These are phyloP conservation scores for Beauveria asiatica DNA, from an alignment of 2,329 filamentous ascomycete species.

Conservation along the genomic window DNA sequence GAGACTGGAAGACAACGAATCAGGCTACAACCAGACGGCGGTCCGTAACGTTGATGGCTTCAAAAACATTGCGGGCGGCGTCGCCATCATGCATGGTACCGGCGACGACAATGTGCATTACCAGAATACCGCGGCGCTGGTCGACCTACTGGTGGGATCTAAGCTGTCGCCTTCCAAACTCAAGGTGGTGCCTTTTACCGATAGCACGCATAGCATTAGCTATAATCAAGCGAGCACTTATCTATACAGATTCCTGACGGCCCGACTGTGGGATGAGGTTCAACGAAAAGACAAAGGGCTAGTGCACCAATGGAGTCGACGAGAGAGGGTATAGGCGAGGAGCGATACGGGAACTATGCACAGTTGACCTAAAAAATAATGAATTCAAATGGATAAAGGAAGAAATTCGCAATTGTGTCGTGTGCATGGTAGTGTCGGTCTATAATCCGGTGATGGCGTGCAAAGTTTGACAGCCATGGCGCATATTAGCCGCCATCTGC, in stretches of 20 bases:
- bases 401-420: background rate
- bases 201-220: conserved; percentile 53
- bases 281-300: conserved; percentile 30
- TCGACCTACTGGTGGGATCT: conserved; percentile 51
- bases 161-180: conserved; percentile 54
- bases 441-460: background rate
- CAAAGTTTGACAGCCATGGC: background rate
- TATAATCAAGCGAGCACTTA: conserved; percentile 48
- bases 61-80: conserved; percentile 50
- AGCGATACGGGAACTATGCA: no score
- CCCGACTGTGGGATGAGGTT: conserved; percentile 54
- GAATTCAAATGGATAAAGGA: background rate
- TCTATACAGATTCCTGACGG: conserved; percentile 55
- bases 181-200: conserved; percentile 56
- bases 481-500: background rate
- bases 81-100: conserved; percentile 56
- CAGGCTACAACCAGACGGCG: conserved; percentile 52
- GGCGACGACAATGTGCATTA: conserved; percentile 68
- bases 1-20: conserved; percentile 44
- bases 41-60: conserved; percentile 52
- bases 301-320: conserved; percentile 26
- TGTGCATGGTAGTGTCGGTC: background rate
- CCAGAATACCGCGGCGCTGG: conserved; percentile 53
- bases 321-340: background rate
- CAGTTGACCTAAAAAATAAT: no score